Conservation (phyloP, 345 rosid species). For the Sisymbrium altissimum region DNA sequence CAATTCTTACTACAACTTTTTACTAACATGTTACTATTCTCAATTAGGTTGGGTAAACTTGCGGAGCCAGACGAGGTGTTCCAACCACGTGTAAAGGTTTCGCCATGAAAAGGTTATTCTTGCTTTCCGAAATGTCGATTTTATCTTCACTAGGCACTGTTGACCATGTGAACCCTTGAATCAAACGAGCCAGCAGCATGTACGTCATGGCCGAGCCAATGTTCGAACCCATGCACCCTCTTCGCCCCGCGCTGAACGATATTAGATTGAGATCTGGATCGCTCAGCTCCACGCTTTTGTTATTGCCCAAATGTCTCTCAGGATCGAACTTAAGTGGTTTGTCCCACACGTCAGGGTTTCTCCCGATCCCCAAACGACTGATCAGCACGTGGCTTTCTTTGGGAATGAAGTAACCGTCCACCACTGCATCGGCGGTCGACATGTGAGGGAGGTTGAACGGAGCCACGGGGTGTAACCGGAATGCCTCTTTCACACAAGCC, state of each 20-base stretch:
- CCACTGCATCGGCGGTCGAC: constrained; percentile 17
- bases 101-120: constrained; percentile 14
- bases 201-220: constrained; percentile 47
- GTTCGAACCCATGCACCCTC: constrained; percentile 43
- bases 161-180: constrained; percentile 49
- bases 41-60: constrained; percentile 18
- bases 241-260: constrained; percentile 48
- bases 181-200: constrained; percentile 52
- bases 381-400: constrained; percentile 48
- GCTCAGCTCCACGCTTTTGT: constrained; percentile 15
- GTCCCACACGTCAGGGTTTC: constrained; percentile 48
- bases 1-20: too few relatives aligned
- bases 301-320: constrained; percentile 38
- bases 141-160: background rate
- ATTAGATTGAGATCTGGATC: constrained; percentile 40
- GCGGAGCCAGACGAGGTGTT: constrained; percentile 38
- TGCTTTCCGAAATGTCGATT: constrained; percentile 25
- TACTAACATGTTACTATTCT: too few relatives aligned
- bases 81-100: constrained; percentile 36
- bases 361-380: constrained; percentile 43
- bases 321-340: constrained; percentile 45
- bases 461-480: constrained; percentile 47
- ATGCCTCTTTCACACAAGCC: constrained; percentile 52
- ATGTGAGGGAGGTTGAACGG: constrained; percentile 54
- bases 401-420: constrained; percentile 48